Evolutionary conservation across 1,284 basidiomycete species (phyloP).

Genomic region (Pisolithus thermaeus): DNA sequence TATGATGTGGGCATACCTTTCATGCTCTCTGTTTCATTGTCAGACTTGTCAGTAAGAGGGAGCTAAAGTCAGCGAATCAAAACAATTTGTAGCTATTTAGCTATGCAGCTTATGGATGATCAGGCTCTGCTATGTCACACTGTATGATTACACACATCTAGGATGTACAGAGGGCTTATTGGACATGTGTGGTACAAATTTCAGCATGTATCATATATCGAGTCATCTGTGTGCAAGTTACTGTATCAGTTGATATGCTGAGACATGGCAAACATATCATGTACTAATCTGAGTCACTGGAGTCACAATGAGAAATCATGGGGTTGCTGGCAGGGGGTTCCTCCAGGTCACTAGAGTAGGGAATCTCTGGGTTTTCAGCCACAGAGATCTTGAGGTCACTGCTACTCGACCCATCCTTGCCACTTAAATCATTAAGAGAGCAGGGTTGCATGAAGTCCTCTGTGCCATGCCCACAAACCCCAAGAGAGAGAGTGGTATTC

Average conservation of each 20-base stretch:
- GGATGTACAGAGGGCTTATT: too few relatives aligned
- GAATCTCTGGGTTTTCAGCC: neutral
- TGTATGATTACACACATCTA: too few relatives aligned
- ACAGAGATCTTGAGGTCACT: neutral
- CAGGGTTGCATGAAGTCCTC: neutral
- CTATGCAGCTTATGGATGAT: too few relatives aligned
- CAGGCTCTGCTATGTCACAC: too few relatives aligned
- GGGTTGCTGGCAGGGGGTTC: neutral
- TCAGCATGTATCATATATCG: neutral
- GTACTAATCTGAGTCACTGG: neutral
- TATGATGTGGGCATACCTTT: neutral
- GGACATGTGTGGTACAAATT: neutral
- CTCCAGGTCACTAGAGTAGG: neutral
- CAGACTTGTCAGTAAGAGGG: neutral
- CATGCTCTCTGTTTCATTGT: neutral
- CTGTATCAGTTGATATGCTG: neutral
- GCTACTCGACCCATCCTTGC: too few relatives aligned
- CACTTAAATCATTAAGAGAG: too few relatives aligned
- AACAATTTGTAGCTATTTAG: too few relatives aligned
- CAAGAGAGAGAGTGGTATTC: neutral
- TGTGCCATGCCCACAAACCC: neutral
- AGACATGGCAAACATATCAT: neutral
- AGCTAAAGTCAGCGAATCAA: neutral
- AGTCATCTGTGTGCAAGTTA: neutral
- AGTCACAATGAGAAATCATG: neutral